Evolutionary conservation across 176 grass and related monocot species (phyloP), one percentile per base, ranked within the genome.

Genomic region (Oryza australiensis): DNA sequence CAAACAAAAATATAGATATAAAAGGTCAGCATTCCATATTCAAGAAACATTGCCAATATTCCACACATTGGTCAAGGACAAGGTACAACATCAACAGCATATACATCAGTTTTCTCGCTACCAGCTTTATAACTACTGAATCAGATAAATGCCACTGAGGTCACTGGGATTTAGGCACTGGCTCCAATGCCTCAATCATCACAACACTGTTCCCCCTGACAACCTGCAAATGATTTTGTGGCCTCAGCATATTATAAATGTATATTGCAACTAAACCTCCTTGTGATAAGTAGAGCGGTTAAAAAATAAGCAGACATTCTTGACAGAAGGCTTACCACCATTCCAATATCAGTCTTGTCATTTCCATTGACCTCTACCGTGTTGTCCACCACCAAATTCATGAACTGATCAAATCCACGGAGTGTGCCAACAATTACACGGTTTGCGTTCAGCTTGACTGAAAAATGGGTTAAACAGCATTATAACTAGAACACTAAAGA

Each of bases 101-200:
- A 80, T 84, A 83, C 64, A 87, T 48, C 64, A 83, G 76, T 87
- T 91, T 70, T 55, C 49, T 70, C 1, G 30, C 41, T 33, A 43
- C 28, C 29, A 74, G n/a, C 12, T 26, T 10, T 48, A 68, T 7
- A 23, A 78, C 67, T 68, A 34, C 63, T 69, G 0, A 79, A 45
- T 26, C 22, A 53, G 63, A 74, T 34, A 15, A 5, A 48, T 68
- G 15, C 2, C 18, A 10, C 9, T 3, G 24, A 70, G 16, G 59
- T 82, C 77, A 94, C 30, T 94, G 85, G 0, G 80, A 77, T 62
- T 81, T 94, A 5, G 70, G 85, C 15, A 97, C 83, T 0, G 94
- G 94, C 74, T 94, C 94, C 48, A 97, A 59, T 23, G 92, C 94
- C 91, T 97, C 94, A 10, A 97, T 97, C 94, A 97, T 97, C 26